Percentiles rank a stretch among this genome's conserved stretches.
Conservation (phyloP, 257 asterid genomes). For the Lantana camara region DNA sequence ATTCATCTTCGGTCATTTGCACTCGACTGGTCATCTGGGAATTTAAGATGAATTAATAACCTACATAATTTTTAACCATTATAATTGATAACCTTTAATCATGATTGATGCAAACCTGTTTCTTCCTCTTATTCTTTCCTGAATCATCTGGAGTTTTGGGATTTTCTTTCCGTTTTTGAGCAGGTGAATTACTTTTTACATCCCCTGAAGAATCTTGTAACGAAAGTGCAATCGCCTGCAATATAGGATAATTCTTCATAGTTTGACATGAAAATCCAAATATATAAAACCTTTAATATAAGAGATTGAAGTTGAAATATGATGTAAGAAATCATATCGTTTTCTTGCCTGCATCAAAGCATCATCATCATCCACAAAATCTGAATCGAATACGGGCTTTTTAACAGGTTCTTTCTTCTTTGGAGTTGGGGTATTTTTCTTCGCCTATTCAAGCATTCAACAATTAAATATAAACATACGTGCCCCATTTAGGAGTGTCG, state of each 20-base stretch:
- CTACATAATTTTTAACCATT: slow-evolving; percentile 20
- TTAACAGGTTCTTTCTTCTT: slow-evolving; percentile 44
- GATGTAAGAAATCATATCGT: neutral
- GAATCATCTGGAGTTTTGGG: slow-evolving; percentile 37
- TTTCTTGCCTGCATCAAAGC: slow-evolving; percentile 66
- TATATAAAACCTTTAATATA: too few relatives aligned
- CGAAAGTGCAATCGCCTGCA: slow-evolving; percentile 91
- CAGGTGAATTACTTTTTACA: slow-evolving; percentile 25
- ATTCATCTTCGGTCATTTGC: slow-evolving; percentile 89
- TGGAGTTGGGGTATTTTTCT: slow-evolving; percentile 43
- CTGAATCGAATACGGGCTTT: slow-evolving; percentile 41
- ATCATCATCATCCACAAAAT: slow-evolving; percentile 72
- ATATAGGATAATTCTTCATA: slow-evolving; percentile 6
- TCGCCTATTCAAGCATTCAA: slow-evolving; percentile 42
- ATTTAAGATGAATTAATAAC: slow-evolving; percentile 21
- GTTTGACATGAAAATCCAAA: too few relatives aligned
- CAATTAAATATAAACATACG: too few relatives aligned
- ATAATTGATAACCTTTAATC: slow-evolving; percentile 16
- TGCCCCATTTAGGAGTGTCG: too few relatives aligned
- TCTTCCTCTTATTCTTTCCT: slow-evolving; percentile 65
- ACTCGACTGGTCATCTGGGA: slow-evolving; percentile 66
- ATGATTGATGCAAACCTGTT: slow-evolving; percentile 51
- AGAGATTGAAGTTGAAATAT: neutral
- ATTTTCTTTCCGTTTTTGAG: slow-evolving; percentile 34
- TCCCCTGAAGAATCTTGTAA: slow-evolving; percentile 61